Evolutionary conservation across 2,329 filamentous ascomycete genomes (phyloP).

Genomic region (Fusarium temperatum): DNA sequence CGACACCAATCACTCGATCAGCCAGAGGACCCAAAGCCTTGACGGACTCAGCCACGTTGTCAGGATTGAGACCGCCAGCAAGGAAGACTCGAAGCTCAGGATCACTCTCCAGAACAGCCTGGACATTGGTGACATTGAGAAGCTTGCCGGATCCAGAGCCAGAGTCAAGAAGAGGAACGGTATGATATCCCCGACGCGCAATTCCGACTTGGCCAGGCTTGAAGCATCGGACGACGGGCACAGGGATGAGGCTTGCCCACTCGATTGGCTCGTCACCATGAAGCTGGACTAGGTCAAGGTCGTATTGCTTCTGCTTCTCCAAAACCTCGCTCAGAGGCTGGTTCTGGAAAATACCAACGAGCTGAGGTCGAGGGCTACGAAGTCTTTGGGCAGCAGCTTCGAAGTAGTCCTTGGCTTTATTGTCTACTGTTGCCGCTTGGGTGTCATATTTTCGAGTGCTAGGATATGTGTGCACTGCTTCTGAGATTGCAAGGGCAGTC

Average conservation of each 20-base stretch:
- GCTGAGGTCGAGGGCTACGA: conserved; percentile 69
- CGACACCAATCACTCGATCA: conserved; percentile 79
- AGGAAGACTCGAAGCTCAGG: conserved; percentile 78
- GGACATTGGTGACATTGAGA: conserved; percentile 77
- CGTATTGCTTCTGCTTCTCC: conserved; percentile 77
- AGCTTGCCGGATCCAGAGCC: conserved; percentile 84
- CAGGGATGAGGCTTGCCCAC: conserved; percentile 88
- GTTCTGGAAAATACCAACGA: conserved; percentile 95
- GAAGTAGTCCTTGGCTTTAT: conserved; percentile 74
- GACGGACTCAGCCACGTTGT: conserved; percentile 78
- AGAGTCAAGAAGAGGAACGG: conserved; percentile 85
- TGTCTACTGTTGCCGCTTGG: conserved; percentile 41
- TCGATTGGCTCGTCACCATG: conserved; percentile 93
- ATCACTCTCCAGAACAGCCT: conserved; percentile 71
- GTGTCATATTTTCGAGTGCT: conserved; percentile 49
- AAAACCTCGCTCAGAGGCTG: conserved; percentile 87
- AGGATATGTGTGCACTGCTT: conserved; percentile 76
- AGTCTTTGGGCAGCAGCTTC: conserved; percentile 59
- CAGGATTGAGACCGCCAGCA: conserved; percentile 83
- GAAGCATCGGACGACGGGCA: conserved; percentile 90
- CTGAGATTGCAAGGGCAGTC: conserved; percentile 81
- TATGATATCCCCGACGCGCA: conserved; percentile 80
- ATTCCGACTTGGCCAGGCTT: conserved; percentile 78
- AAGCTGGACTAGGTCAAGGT: conserved; percentile 89
- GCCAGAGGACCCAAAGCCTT: conserved; percentile 67